Conservation (phyloP, 176 grass and related monocot species). For the Neostapfia colusana region DNA sequence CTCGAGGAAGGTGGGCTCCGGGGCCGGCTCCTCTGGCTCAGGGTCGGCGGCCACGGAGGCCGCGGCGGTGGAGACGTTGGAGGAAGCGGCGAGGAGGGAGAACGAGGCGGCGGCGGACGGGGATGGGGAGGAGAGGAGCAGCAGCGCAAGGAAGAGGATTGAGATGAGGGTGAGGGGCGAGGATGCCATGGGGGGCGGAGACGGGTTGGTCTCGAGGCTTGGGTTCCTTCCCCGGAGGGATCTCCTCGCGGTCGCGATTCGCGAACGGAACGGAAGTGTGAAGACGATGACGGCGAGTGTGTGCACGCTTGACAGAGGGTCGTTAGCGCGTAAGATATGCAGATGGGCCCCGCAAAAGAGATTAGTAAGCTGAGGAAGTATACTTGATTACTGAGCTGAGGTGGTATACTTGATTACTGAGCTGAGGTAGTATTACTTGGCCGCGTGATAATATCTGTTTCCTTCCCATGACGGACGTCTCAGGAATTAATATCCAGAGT, state of each 20-base stretch:
- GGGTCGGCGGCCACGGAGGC: constrained; percentile 23
- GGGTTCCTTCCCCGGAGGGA: constrained; percentile 23
- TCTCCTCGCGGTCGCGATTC: constrained; percentile 35
- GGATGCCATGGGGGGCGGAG: constrained; percentile 18
- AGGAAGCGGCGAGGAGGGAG: constrained; percentile 31
- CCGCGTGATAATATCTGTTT: background rate
- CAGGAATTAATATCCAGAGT: background rate
- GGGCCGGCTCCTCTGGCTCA: background rate
- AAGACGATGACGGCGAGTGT: background rate
- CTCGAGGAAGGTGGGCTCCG: constrained; percentile 48
- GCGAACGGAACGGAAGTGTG: constrained; percentile 4
- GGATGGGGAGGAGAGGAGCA: constrained; percentile 32
- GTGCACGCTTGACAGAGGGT: constrained; percentile 19
- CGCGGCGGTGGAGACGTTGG: constrained; percentile 32
- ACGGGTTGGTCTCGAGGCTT: constrained; percentile 25
- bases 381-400: background rate
- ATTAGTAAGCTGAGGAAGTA: background rate
- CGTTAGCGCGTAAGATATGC: background rate
- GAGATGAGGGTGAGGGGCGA: constrained; percentile 1
- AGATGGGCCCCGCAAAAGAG: background rate
- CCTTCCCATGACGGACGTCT: background rate
- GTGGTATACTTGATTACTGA: background rate
- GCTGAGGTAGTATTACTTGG: no score
- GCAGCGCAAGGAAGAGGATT: constrained; percentile 31
- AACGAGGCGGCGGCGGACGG: constrained; percentile 40